Percentiles rank a stretch among this genome's conserved stretches.
phyloP scores from a whole-genome alignment of 202 grass and related monocot species.

The Tripidium arundinaceum region DNA sequence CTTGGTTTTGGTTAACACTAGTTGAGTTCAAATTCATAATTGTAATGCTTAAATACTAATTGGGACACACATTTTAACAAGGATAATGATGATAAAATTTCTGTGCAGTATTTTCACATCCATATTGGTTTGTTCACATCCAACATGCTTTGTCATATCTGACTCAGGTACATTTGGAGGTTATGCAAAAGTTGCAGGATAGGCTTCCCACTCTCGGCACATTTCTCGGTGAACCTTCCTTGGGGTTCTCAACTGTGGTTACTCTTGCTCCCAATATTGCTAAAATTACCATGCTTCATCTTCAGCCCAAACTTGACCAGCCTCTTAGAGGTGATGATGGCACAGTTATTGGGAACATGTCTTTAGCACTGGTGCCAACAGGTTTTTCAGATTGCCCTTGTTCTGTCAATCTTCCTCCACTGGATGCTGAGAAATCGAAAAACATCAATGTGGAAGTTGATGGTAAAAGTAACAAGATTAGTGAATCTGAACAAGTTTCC shows the following conservation, averaged over 20 bases:
- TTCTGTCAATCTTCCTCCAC: conserved; percentile 3
- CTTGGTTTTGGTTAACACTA: neutral
- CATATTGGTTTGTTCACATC: neutral
- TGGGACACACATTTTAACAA: neutral
- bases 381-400: conserved; percentile 4
- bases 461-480: conserved; percentile 7
- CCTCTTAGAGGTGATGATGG: conserved; percentile 11
- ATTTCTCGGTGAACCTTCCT: conserved; percentile 8
- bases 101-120: neutral
- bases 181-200: conserved; percentile 24
- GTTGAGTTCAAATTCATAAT: neutral
- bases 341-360: conserved; percentile 6
- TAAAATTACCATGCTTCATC: neutral
- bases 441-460: neutral
- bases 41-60: neutral
- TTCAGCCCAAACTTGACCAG: neutral
- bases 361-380: neutral
- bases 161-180: conserved; percentile 33
- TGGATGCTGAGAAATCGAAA: conserved; percentile 13
- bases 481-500: conserved; percentile 31
- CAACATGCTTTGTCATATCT: neutral
- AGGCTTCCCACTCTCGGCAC: neutral
- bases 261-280: neutral
- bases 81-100: neutral
- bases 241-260: conserved; percentile 15